A percentile compares a stretch with the other conserved stretches of the same genome.
phyloP scores from a whole-genome alignment of 805 yeast genomes.

The Hanseniaspora thailandica region DNA sequence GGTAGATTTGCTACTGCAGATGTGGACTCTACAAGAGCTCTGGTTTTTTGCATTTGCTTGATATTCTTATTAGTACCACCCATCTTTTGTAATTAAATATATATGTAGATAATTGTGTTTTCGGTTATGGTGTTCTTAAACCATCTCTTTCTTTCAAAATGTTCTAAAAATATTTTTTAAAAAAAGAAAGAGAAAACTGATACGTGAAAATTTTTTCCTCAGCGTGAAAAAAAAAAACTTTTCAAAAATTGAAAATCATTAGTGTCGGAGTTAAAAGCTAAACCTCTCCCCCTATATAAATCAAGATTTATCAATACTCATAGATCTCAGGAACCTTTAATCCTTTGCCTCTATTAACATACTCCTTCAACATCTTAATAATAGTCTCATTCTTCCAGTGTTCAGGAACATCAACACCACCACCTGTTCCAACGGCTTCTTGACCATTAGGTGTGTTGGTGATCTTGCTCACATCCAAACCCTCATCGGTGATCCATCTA shows the following conservation, averaged over 20 bases:
- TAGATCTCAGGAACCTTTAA: constrained; percentile 73
- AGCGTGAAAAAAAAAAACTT: too few relatives aligned
- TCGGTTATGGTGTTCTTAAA: not conserved
- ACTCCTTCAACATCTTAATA: constrained; percentile 53
- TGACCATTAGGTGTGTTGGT: constrained; percentile 11
- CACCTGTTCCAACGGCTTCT: constrained; percentile 15
- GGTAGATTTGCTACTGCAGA: constrained; percentile 42
- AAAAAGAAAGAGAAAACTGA: too few relatives aligned
- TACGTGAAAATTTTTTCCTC: too few relatives aligned
- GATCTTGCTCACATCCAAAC: constrained; percentile 10
- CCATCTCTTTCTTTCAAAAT: not conserved
- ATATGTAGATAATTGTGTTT: not conserved
- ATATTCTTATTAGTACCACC: constrained; percentile 8
- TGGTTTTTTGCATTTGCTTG: not conserved
- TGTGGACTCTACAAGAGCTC: not conserved
- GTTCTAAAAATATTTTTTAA: too few relatives aligned
- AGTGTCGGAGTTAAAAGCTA: not conserved
- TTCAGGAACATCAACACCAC: constrained; percentile 45
- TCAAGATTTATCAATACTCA: constrained; percentile 19
- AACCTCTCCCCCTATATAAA: too few relatives aligned
- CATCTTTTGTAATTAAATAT: not conserved
- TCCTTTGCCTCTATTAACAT: constrained; percentile 54
- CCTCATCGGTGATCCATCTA: constrained; percentile 75
- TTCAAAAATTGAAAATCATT: not conserved
- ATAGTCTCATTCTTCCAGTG: constrained; percentile 64